Evolutionary conservation across 2,329 filamentous ascomycete genomes (phyloP).

Genomic region (Pseudocercospora pini-densiflorae): DNA sequence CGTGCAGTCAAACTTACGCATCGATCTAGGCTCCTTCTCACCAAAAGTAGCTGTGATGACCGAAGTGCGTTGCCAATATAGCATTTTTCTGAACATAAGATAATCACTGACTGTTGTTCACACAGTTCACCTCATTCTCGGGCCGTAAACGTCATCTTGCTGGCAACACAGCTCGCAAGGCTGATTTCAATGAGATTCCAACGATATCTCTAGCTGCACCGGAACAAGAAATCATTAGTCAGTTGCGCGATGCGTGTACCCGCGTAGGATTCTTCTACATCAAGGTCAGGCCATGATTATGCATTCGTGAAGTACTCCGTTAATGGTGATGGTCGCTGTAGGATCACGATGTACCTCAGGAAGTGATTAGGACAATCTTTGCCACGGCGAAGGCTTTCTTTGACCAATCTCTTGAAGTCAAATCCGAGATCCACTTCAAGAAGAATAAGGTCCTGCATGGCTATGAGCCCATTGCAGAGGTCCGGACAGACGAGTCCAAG

Average conservation of each 20-base stretch:
- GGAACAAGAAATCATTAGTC: constrained; percentile 23
- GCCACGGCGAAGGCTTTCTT: constrained; percentile 38
- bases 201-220: constrained; percentile 27
- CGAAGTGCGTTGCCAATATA: background rate
- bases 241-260: constrained; percentile 30
- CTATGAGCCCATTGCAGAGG: constrained; percentile 72
- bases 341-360: constrained; percentile 70
- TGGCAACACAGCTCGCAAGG: constrained; percentile 28
- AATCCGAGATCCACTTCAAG: constrained; percentile 68
- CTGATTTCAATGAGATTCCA: constrained; percentile 31
- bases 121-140: constrained; percentile 28
- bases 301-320: background rate
- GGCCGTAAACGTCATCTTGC: constrained; percentile 28
- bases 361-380: constrained; percentile 26
- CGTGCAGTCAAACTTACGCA: background rate
- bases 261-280: constrained; percentile 34
- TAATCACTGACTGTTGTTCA: background rate
- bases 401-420: constrained; percentile 44
- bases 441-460: constrained; percentile 66
- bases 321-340: constrained; percentile 54
- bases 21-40: background rate
- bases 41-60: background rate
- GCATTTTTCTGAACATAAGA: background rate
- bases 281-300: constrained; percentile 14
- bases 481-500: constrained; percentile 64